These are phyloP conservation scores for Monilinia aucupariae DNA, from an alignment of 2,329 filamentous ascomycete species.

Conservation along the genomic window DNA sequence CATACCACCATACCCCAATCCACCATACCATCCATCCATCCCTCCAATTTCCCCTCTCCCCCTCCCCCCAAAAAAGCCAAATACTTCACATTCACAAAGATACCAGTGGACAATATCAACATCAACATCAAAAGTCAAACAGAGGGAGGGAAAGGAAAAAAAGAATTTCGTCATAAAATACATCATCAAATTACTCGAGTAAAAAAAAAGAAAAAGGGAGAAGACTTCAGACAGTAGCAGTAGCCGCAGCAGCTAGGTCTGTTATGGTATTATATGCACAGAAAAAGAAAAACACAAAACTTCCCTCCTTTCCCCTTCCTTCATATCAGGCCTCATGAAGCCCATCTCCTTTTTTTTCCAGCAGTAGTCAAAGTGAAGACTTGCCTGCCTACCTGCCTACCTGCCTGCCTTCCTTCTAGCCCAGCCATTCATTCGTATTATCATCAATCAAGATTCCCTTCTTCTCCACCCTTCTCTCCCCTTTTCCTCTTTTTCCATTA, in stretches of 20 bases:
- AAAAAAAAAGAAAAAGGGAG: background rate
- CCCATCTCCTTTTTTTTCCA: conserved; percentile 3
- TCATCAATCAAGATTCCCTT: background rate
- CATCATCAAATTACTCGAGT: background rate
- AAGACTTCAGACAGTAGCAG: background rate
- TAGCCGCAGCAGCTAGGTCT: background rate
- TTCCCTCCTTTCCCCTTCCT: background rate
- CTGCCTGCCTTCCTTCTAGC: background rate
- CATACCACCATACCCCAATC: too few species aligned
- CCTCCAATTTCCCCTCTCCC: too few species aligned
- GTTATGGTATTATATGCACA: conserved; percentile 12
- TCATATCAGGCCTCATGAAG: background rate
- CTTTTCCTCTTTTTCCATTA: background rate
- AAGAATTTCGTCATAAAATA: background rate
- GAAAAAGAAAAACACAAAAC: background rate
- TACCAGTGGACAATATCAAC: too few species aligned
- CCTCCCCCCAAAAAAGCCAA: too few species aligned
- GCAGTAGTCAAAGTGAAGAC: background rate
- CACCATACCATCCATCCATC: too few species aligned
- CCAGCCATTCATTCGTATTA: background rate
- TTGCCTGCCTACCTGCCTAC: background rate
- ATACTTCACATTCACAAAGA: too few species aligned
- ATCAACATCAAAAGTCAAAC: background rate
- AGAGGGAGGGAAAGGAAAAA: background rate
- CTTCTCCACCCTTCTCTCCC: background rate